Evolutionary conservation across 2,329 filamentous ascomycete genomes (phyloP), one percentile per base, ranked within the genome.

Genomic region (Cordyceps javanica): DNA sequence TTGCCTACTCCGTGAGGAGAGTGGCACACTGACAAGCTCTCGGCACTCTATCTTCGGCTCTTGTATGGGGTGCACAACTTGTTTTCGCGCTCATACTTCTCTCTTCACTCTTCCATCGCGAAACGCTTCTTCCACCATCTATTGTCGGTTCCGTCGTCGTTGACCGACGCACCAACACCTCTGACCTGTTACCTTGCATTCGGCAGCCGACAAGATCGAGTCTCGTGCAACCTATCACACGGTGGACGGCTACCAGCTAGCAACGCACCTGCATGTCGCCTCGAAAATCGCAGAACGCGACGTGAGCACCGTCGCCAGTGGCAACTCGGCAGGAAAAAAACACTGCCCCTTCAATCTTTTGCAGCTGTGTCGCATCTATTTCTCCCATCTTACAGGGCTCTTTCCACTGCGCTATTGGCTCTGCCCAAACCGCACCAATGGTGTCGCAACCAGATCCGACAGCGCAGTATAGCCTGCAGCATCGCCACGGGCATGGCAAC

Each of bases 371-470:
- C 55, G 45, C 38, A 36, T 32, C 25, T 25, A 41, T 25, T 7
- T 26, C 23, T 9, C 23, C 19, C 5, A 25, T 50, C 36, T 36
- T 19, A 26, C 36, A 21, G 45, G 23, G 55, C 45, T 44, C 38
- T 42, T 36, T 28, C 11, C 19, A 39, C n/a, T 38, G 30, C 52
- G 41, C 34, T 38, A 42, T 50, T 38, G 38, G 19, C 45, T 39
- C 45, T 50, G 11, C 10, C 51, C 19, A n/a, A 30, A 30, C 53
- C 34, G 53, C 25, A 48, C 53, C 30, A 38, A 87, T 87, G 83
- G 82, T 87, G 70, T 86, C 83, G 69, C 83, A 85, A 72, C 77
- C 81, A 66, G 81, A 85, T 61, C 73, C 70, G 26, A 54, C 56
- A 11, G 56, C 50, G 49, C 56, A 58, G 34, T 49, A 58, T 26